phyloP scores from a whole-genome alignment of 495 filamentous ascomycete genomes.

The Pyronema domesticum region DNA sequence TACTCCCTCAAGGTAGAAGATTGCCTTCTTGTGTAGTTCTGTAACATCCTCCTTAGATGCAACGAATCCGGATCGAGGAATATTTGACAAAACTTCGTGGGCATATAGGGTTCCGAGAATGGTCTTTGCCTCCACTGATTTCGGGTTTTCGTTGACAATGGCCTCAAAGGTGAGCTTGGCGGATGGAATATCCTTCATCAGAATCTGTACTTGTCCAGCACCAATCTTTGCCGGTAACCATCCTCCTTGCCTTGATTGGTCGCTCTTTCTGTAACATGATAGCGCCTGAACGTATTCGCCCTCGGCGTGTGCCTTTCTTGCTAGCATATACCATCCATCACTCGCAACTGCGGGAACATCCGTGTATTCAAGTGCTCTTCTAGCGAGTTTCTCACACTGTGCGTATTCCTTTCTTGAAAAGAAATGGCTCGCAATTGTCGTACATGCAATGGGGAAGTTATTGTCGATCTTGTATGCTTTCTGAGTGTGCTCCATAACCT shows the following conservation, averaged over 20 bases:
- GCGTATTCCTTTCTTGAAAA: conserved; percentile 54
- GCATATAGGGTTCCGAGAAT: conserved; percentile 78
- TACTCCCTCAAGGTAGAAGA: conserved; percentile 61
- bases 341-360: conserved; percentile 90
- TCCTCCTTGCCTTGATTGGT: conserved; percentile 74
- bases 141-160: conserved; percentile 45
- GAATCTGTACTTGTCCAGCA: conserved; percentile 65
- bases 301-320: conserved; percentile 65
- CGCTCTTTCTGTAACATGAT: conserved; percentile 72
- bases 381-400: conserved; percentile 68
- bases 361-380: conserved; percentile 84
- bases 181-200: conserved; percentile 65
- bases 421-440: conserved; percentile 78
- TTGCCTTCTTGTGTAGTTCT: conserved; percentile 62
- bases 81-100: conserved; percentile 64
- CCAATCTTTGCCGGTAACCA: conserved; percentile 89
- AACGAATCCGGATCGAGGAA: conserved; percentile 38
- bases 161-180: conserved; percentile 90
- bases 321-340: conserved; percentile 90
- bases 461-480: conserved; percentile 92
- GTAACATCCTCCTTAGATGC: conserved; percentile 74
- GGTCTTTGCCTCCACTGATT: conserved; percentile 78
- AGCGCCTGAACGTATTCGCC: conserved; percentile 48
- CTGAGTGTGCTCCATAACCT: conserved; percentile 87
- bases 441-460: conserved; percentile 73